A percentile compares a stretch with the other conserved stretches of the same genome.
Conservation (phyloP, 2,329 filamentous ascomycete genomes). For the Aspergillus chevalieri region DNA sequence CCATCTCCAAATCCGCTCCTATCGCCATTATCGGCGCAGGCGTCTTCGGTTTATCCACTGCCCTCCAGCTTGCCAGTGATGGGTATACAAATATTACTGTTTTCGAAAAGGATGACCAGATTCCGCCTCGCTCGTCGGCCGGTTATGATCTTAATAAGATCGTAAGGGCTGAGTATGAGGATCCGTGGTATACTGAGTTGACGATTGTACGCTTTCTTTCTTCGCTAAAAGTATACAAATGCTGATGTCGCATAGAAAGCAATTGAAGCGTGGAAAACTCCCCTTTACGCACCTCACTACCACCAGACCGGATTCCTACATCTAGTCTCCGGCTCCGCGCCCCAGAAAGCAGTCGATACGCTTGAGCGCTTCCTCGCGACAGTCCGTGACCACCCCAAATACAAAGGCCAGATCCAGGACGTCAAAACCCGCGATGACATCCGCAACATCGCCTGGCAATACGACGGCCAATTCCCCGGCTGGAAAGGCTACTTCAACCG, state of each 20-base stretch:
- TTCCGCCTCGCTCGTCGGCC: constrained; percentile 49
- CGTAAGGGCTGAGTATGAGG: constrained; percentile 54
- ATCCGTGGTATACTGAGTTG: constrained; percentile 51
- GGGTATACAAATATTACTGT: constrained; percentile 46
- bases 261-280: constrained; percentile 48
- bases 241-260: constrained; percentile 42
- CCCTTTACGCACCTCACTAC: constrained; percentile 50
- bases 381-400: constrained; percentile 27
- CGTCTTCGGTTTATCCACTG: constrained; percentile 48
- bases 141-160: constrained; percentile 60
- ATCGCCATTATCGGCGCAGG: constrained; percentile 41
- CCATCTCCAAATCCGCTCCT: constrained; percentile 9
- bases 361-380: constrained; percentile 39
- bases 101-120: constrained; percentile 39
- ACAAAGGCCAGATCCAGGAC: constrained; percentile 35
- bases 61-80: constrained; percentile 39
- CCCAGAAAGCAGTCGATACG: constrained; percentile 44
- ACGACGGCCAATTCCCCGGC: constrained; percentile 43
- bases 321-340: constrained; percentile 44
- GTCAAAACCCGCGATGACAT: constrained; percentile 32
- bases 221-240: not conserved
- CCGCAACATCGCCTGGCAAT: constrained; percentile 43
- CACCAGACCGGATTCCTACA: constrained; percentile 49
- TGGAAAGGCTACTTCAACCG: constrained; percentile 57
- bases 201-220: constrained; percentile 38